Conservation (phyloP, 106 monocot genomes). For the Dactylorhiza incarnata region DNA sequence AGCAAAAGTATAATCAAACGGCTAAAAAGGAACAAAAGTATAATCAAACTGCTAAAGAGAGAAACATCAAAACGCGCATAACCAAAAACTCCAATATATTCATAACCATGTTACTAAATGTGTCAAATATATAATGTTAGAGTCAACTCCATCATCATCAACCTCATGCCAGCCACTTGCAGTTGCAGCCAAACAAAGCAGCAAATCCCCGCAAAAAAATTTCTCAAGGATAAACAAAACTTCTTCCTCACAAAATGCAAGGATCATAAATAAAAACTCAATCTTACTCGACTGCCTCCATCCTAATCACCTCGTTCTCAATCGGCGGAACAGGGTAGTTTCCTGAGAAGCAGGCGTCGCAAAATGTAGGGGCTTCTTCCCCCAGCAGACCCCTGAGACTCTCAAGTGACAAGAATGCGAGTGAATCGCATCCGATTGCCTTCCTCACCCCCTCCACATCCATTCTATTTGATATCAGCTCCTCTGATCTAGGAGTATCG, state of each 20-base stretch:
- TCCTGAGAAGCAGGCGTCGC: conserved; percentile 64
- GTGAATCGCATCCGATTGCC: conserved; percentile 50
- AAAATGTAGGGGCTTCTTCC: conserved; percentile 37
- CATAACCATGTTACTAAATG: too few species aligned
- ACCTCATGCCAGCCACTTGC: background rate
- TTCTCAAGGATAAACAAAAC: background rate
- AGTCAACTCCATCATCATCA: too few species aligned
- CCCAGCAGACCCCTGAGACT: conserved; percentile 33
- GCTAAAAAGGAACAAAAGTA: too few species aligned
- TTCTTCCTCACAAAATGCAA: background rate
- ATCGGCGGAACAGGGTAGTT: conserved; percentile 54
- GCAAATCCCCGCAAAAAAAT: background rate
- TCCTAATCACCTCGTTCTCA: conserved; percentile 20
- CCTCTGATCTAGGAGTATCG: conserved; percentile 66
- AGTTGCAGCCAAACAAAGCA: background rate
- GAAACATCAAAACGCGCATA: too few species aligned
- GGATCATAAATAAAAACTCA: background rate
- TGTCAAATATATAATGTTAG: too few species aligned
- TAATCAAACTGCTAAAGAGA: too few species aligned
- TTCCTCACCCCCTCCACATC: conserved; percentile 44
- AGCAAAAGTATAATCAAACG: too few species aligned
- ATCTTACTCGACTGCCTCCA: background rate
- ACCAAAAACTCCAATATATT: too few species aligned
- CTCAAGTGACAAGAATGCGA: conserved; percentile 43
- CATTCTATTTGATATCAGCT: conserved; percentile 66